These are phyloP conservation scores for Chaetomidium leptoderma DNA, from an alignment of 495 filamentous ascomycete species.

Conservation along the genomic window DNA sequence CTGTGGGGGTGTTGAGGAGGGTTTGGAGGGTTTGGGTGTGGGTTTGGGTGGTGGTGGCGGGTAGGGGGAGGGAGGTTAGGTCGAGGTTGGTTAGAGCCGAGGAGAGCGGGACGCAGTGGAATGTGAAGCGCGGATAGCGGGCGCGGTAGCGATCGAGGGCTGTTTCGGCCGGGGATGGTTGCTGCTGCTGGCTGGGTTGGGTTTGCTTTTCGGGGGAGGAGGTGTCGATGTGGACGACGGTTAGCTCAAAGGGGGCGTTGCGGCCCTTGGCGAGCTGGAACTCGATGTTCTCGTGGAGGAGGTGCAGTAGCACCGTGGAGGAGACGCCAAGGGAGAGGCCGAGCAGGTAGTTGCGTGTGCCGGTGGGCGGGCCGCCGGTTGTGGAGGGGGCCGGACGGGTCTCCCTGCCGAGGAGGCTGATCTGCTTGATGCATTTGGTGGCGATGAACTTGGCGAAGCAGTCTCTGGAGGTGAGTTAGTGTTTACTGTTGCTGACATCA, in stretches of 20 bases:
- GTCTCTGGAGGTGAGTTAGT: conserved; percentile 45
- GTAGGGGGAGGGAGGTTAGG: conserved; percentile 33
- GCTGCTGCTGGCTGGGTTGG: neutral
- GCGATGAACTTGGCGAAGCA: conserved; percentile 75
- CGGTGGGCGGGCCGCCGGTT: conserved; percentile 32
- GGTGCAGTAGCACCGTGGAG: conserved; percentile 70
- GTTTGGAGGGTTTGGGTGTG: conserved; percentile 29
- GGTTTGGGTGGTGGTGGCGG: conserved; percentile 46
- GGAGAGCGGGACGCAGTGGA: conserved; percentile 53
- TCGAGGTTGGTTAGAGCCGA: conserved; percentile 50
- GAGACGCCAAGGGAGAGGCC: conserved; percentile 80
- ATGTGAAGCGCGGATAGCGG: conserved; percentile 58
- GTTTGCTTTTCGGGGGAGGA: conserved; percentile 3
- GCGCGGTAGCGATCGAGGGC: conserved; percentile 26
- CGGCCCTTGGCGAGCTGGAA: conserved; percentile 52
- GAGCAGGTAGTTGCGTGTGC: conserved; percentile 57
- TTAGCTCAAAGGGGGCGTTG: conserved; percentile 59
- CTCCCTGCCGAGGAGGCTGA: conserved; percentile 53
- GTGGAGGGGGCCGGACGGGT: conserved; percentile 41
- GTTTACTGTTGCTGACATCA: no score
- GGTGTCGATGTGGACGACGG: conserved; percentile 61
- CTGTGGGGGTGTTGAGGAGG: conserved; percentile 54
- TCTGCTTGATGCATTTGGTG: conserved; percentile 73
- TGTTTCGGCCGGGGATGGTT: neutral
- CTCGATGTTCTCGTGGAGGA: conserved; percentile 65